A percentile compares a stretch with the other conserved stretches of the same genome.
phyloP scores from a whole-genome alignment of 257 asterid genomes.

The Catharanthus roseus region DNA sequence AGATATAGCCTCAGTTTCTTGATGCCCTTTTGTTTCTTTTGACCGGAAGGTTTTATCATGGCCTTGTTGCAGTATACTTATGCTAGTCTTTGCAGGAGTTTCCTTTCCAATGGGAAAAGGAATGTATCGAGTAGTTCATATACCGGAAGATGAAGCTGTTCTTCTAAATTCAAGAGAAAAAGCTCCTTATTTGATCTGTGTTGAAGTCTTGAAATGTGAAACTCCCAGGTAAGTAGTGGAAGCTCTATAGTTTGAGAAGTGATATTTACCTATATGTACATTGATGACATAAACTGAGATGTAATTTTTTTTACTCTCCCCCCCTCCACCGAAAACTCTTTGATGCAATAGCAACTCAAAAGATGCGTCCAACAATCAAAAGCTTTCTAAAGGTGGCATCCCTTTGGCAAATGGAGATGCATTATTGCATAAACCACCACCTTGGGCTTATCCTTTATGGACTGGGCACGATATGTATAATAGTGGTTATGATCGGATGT shows the following conservation, averaged over 20 bases:
- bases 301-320: constrained; percentile 22
- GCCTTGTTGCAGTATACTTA: constrained; percentile 10
- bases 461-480: constrained; percentile 74
- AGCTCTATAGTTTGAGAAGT: constrained; percentile 6
- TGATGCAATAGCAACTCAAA: constrained; percentile 49
- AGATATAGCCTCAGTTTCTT: not conserved
- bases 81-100: constrained; percentile 47
- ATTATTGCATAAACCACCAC: constrained; percentile 92
- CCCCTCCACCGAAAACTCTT: no score
- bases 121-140: constrained; percentile 89
- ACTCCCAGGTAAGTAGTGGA: constrained; percentile 52
- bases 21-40: not conserved
- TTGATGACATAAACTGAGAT: constrained; percentile 10
- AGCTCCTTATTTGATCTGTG: constrained; percentile 95
- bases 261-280: not conserved
- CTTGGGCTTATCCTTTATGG: constrained; percentile 97
- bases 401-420: constrained; percentile 98
- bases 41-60: not conserved
- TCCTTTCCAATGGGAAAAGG: constrained; percentile 98
- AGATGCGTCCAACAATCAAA: constrained; percentile 61
- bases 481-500: constrained; percentile 79
- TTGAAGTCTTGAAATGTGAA: constrained; percentile 90
- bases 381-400: constrained; percentile 96
- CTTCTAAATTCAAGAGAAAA: constrained; percentile 98
- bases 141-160: constrained; percentile 97